A percentile compares a stretch with the other conserved stretches of the same genome.
phyloP scores from a whole-genome alignment of 306 rosid genomes.

The Quercus agrifolia region DNA sequence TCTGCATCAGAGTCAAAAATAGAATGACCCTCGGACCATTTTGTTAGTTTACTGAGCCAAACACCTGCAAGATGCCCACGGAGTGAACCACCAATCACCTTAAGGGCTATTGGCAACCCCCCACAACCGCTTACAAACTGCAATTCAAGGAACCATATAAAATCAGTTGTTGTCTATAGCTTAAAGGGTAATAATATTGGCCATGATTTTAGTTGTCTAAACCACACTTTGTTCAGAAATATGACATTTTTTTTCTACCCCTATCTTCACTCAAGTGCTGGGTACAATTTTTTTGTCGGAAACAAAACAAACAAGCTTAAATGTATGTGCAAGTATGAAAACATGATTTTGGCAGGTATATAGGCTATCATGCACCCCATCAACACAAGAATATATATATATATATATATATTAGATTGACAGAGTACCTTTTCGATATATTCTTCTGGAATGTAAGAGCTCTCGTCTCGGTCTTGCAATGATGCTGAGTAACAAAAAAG shows the following conservation, averaged over 20 bases:
- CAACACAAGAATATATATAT: too few species aligned
- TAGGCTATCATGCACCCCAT: too few species aligned
- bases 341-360: too few species aligned
- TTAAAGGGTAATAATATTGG: background rate
- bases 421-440: slow-evolving; percentile 15
- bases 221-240: too few species aligned
- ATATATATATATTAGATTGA: background rate
- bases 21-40: slow-evolving; percentile 17
- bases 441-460: slow-evolving; percentile 9
- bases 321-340: too few species aligned
- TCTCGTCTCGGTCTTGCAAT: background rate
- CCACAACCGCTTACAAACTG: slow-evolving; percentile 29
- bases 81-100: slow-evolving; percentile 27
- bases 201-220: background rate
- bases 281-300: too few species aligned
- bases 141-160: background rate
- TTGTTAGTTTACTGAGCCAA: slow-evolving; percentile 18
- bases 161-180: background rate
- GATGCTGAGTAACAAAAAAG: slow-evolving; percentile 28
- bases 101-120: slow-evolving; percentile 30
- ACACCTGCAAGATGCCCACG: background rate
- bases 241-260: too few species aligned
- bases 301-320: too few species aligned
- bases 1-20: slow-evolving; percentile 14
- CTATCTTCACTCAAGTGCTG: too few species aligned